Evolutionary conservation across 2,329 filamentous ascomycete species (phyloP), one percentile per base, ranked within the genome.

Genomic region (Colletotrichum navitas): DNA sequence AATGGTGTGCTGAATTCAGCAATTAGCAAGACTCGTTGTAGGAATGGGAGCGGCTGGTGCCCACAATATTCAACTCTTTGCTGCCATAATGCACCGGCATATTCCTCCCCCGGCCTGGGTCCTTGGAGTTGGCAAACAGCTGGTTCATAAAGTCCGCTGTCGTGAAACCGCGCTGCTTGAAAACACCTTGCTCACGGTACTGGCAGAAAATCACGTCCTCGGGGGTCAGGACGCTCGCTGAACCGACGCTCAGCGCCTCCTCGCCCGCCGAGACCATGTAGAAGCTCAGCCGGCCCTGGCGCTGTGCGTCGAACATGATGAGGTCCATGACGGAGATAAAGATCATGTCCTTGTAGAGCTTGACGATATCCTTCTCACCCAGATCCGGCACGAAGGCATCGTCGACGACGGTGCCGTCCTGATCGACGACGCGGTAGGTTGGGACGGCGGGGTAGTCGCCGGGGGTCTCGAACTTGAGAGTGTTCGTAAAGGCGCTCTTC

Each of bases 1-100:
- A 32, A 97, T 93, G 6, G 94, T 95, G 80, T 97, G 93, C 90
- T 93, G 66, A 34, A 1, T 24, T 58, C 34, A 29, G 34, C 6
- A 4, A 18, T 51, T 34, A 55, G 54, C 43, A 29, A 45, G n/a
- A 16, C 39, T 58, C 55, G 21, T 7, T 66, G 18, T 12, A 29
- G 21, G 10, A 16, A 18, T 41, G 34, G 29, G 11, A 39, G 16
- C 18, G 45, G n/a, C 16, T 21, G 32, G n/a, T 29, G 84, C 89
- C 80, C 80, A 95, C 93, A 78, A 97, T 94, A 76, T 97, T 94
- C 68, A 97, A 85, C 74, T 93, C 91, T 68, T 87, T 89, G 80
- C 92, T 94, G 58, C 95, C 95, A 78, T 98, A 99, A 82, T 99
- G 96, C 18, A 98, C 93, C 0, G 96, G 96, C 96, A 99, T 99